Conservation (phyloP, 371 early-diverging fungal genomes). For the Rhizopus microsporus region DNA sequence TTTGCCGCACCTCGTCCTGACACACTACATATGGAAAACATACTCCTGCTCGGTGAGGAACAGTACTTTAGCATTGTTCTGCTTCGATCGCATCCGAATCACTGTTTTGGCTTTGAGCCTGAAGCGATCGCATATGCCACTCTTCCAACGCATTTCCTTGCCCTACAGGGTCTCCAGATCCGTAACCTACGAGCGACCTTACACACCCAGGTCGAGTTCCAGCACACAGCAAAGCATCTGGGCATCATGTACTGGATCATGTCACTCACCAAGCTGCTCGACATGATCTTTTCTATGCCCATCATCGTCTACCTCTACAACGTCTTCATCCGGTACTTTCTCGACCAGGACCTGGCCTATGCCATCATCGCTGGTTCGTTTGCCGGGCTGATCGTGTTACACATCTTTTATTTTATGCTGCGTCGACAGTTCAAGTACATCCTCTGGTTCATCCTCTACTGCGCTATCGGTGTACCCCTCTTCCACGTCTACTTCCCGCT, state of each 20-base stretch:
- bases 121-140: constrained; percentile 48
- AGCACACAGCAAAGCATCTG: constrained; percentile 34
- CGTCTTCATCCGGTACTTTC: constrained; percentile 35
- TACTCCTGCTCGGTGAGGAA: constrained; percentile 49
- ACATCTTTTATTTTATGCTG: constrained; percentile 44
- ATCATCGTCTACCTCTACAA: constrained; percentile 44
- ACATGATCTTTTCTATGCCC: constrained; percentile 44
- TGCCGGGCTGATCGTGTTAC: constrained; percentile 27
- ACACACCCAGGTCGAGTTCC: constrained; percentile 48
- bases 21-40: constrained; percentile 50
- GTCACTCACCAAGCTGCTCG: constrained; percentile 40
- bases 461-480: constrained; percentile 38
- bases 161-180: constrained; percentile 41
- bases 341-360: constrained; percentile 28
- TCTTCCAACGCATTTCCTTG: constrained; percentile 41
- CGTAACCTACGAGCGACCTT: constrained; percentile 38
- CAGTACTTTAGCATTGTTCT: constrained; percentile 44
- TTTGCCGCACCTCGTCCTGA: constrained; percentile 40
- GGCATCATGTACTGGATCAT: constrained; percentile 46
- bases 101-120: constrained; percentile 50
- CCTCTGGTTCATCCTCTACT: constrained; percentile 46
- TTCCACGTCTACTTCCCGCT: constrained; percentile 48
- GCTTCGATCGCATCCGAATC: constrained; percentile 44
- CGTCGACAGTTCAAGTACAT: constrained; percentile 50
- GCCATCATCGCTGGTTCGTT: constrained; percentile 40